These are phyloP conservation scores for Carpinus fangiana DNA, from an alignment of 306 rosid species.

Conservation along the genomic window DNA sequence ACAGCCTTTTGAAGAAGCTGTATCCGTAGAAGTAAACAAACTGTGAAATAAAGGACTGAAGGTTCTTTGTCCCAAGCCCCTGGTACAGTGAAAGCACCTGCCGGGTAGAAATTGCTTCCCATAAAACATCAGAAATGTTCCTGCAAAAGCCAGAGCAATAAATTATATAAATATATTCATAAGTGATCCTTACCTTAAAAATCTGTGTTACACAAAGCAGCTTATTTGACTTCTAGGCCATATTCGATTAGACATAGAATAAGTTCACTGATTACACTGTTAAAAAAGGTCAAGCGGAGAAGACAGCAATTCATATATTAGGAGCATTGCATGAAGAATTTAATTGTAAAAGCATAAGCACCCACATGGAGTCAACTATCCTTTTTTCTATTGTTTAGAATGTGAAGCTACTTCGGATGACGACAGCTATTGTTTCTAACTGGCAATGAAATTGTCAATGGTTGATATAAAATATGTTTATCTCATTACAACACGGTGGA, in stretches of 20 bases:
- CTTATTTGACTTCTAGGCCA: neutral
- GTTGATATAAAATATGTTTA: neutral
- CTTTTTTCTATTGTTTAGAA: neutral
- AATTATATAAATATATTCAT: constrained; percentile 18
- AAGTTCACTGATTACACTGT: neutral
- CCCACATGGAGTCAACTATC: neutral
- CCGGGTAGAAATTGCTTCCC: constrained; percentile 85
- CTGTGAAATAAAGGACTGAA: constrained; percentile 75
- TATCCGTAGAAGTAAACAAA: constrained; percentile 95
- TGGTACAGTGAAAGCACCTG: constrained; percentile 83
- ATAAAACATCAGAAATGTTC: constrained; percentile 83
- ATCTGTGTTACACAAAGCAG: constrained; percentile 9
- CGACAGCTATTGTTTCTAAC: neutral
- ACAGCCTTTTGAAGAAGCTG: constrained; percentile 77
- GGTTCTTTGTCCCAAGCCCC: constrained; percentile 90
- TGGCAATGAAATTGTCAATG: neutral
- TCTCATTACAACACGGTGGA: too few relatives aligned
- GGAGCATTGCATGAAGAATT: neutral
- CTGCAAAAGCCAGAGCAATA: constrained; percentile 47
- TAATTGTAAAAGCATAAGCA: neutral
- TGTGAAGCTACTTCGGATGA: neutral
- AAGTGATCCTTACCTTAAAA: neutral
- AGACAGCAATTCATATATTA: neutral
- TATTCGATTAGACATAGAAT: neutral
- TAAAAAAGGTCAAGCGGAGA: neutral